Percentiles rank a stretch among this genome's conserved stretches.
These are phyloP conservation scores for Knufia fluminis DNA, from an alignment of 2,329 filamentous ascomycete species.

Conservation along the genomic window DNA sequence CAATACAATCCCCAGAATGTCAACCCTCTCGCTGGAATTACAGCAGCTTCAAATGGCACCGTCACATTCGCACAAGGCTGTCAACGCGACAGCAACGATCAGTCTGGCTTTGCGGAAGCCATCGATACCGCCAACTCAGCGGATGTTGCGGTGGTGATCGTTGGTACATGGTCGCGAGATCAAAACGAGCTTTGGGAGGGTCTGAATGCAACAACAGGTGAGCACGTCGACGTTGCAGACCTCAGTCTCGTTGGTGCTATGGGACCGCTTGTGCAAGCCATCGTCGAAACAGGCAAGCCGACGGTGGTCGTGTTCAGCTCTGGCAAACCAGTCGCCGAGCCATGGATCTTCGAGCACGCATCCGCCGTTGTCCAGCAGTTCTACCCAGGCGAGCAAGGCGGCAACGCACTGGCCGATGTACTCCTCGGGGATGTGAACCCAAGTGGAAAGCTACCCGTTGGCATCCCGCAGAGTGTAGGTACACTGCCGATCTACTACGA, in stretches of 20 bases:
- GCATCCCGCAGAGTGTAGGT: slow-evolving; percentile 42
- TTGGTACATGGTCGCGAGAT: too few relatives aligned
- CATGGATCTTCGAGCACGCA: slow-evolving; percentile 52
- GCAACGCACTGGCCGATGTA: slow-evolving; percentile 56
- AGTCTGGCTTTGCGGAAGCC: not conserved
- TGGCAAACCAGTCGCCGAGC: slow-evolving; percentile 48
- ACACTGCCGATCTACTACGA: not conserved
- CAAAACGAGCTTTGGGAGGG: too few relatives aligned
- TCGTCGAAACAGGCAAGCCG: not conserved
- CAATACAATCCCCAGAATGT: slow-evolving; percentile 46
- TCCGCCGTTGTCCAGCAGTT: slow-evolving; percentile 64
- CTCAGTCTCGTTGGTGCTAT: too few relatives aligned
- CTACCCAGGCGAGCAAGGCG: slow-evolving; percentile 62
- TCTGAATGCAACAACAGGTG: not conserved
- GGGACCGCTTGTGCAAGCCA: too few relatives aligned
- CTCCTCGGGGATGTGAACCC: slow-evolving; percentile 58
- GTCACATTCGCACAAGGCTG: too few relatives aligned
- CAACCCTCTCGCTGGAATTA: not conserved
- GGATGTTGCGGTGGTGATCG: too few relatives aligned
- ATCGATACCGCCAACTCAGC: not conserved
- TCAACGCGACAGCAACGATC: not conserved
- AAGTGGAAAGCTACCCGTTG: slow-evolving; percentile 56
- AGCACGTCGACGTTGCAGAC: too few relatives aligned
- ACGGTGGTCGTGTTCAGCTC: slow-evolving; percentile 41
- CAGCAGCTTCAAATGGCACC: too few relatives aligned